phyloP scores from a whole-genome alignment of 345 rosid species.

The Angophora floribunda region DNA sequence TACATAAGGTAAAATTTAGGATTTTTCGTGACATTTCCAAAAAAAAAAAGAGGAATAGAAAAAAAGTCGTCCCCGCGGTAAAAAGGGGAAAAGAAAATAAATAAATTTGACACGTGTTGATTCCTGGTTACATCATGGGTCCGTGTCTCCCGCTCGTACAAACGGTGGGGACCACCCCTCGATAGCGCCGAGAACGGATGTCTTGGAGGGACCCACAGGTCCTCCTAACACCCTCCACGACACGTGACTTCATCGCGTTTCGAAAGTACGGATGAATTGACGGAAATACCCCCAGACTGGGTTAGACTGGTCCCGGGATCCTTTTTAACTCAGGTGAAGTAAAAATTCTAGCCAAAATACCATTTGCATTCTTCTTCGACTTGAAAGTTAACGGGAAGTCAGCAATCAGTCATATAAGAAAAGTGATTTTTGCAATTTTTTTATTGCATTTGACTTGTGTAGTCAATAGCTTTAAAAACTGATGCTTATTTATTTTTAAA shows the following conservation, averaged over 20 bases:
- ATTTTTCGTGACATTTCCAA: too few species aligned
- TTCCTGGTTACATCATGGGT: neutral
- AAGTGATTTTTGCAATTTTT: neutral
- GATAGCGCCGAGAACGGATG: neutral
- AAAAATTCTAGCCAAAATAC: neutral
- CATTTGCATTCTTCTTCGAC: neutral
- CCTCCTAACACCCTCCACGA: neutral
- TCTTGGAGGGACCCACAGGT: neutral
- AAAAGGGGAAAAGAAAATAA: neutral
- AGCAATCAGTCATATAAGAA: accelerated
- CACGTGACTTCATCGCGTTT: neutral
- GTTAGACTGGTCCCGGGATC: neutral
- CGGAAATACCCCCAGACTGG: neutral
- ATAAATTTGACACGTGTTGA: neutral
- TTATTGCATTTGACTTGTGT: accelerated
- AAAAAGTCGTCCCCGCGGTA: neutral
- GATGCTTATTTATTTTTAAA: neutral
- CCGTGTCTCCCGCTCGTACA: neutral
- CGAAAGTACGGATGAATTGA: neutral
- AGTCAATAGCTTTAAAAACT: neutral
- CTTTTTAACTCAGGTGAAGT: neutral
- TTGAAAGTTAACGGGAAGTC: neutral
- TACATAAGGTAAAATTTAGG: too few species aligned
- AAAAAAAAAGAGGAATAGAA: neutral
- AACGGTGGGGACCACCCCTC: neutral